Base-by-base conservation (phyloP, 768 basidiomycete genomes). In the Myochromella boudieri region DNA sequence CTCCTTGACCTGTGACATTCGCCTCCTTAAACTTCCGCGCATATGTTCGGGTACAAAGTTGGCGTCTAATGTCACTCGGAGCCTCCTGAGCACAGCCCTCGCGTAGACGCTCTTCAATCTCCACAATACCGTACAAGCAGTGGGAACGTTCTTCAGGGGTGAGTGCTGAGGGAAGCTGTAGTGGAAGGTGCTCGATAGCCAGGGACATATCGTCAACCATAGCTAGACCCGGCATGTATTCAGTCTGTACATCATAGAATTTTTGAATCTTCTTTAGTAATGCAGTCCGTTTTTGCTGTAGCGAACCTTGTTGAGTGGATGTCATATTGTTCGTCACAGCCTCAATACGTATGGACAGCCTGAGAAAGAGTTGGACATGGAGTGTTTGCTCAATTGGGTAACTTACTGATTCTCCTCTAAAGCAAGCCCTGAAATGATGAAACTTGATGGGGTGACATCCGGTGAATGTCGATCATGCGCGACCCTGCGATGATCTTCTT, bases 201-300 rank as follows among this genome's bases (percentile, higher is more conserved):
- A 7, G 7, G 28, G 28, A 7, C 6, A 14, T 7, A 7, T 29
- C 28, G 14, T 29, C 28, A 6, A 14, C 14, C 14, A 6, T 7
- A 7, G 28, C 7, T 7, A 29, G 28, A 6, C 28, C 14, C 7
- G 28, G 28, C 48, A 53, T 56, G 45, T 54, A 57, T n/a, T 37
- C 12, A 1, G 36, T 32, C 39, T 56, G 55, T 10, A 53, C 24
- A 4, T 25, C 28, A 2, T 44, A 24, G 17, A 46, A 51, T 38
- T 42, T 47, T 22, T 17, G 38, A 15, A 53, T 22, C 10, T 32
- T 21, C 2, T 22, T 48, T 7, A 34, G 48, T 12, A 53, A 36
- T 10, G 37, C 7, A 7, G 21, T 37, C n/a, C n/a, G 36, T 17
- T 37, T 37, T 15, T 15, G 28, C 28, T 29, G 28, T 7, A 29